These are phyloP conservation scores for Macrophomina pseudophaseolina DNA, from an alignment of 2,329 filamentous ascomycete species.

Conservation along the genomic window DNA sequence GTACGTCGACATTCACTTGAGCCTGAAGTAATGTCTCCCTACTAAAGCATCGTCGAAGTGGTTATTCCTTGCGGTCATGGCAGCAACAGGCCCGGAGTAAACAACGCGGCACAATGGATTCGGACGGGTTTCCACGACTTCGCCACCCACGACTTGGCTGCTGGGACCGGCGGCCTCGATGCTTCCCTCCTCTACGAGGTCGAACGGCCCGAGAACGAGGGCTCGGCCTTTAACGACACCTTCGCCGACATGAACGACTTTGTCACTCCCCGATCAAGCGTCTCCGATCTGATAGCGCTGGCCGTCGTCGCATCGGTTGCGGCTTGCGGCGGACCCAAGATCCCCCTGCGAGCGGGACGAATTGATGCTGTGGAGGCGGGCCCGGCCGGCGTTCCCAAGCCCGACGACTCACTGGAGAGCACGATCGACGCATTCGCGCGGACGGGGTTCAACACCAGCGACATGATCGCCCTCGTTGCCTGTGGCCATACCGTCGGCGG, in stretches of 20 bases:
- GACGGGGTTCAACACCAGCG: background rate
- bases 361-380: background rate
- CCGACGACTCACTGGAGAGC: background rate
- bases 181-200: constrained; percentile 19
- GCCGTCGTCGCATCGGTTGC: background rate
- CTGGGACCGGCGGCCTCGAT: constrained; percentile 16
- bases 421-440: background rate
- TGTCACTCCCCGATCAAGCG: background rate
- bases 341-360: constrained; percentile 10
- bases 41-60: background rate
- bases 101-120: constrained; percentile 8
- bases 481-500: constrained; percentile 22
- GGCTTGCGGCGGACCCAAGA: background rate
- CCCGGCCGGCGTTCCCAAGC: background rate
- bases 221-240: constrained; percentile 11
- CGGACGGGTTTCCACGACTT: constrained; percentile 19
- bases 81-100: background rate
- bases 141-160: constrained; percentile 4
- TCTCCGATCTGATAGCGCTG: constrained; percentile 11
- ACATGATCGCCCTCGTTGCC: constrained; percentile 20
- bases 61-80: constrained; percentile 1
- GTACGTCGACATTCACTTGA: background rate
- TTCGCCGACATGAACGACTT: background rate
- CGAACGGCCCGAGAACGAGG: constrained; percentile 1
- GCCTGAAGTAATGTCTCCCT: background rate